Evolutionary conservation across 2,329 filamentous ascomycete species (phyloP), one percentile per base, ranked within the genome.

Genomic region (Hymenoscyphus fructigenus): DNA sequence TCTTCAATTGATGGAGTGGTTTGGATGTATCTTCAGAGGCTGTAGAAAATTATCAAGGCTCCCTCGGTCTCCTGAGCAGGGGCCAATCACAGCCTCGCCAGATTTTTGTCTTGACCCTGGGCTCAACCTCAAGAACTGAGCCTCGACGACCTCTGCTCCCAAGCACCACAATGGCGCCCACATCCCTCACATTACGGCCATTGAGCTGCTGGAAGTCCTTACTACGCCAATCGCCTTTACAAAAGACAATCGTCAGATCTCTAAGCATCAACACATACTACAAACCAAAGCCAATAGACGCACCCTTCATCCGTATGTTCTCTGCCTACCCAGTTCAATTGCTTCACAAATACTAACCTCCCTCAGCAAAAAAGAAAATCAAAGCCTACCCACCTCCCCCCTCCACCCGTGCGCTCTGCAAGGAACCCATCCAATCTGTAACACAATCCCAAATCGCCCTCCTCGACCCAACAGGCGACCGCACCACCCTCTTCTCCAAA

Each of bases 401-500:
- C 38, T 85, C 87, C 10, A 78, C 85, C 60, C 80, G 81, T 64
- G 78, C 82, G 64, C 78, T 79, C 64, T 85, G 84, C 78, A 85
- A 87, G 64, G 84, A 93, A 73, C 89, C 93, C 26, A 80, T 98
- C 73, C 82, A 82, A 44, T 78, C 84, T 65, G 83, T 96, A 72
- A 88, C 88, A 71, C 77, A 83, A 60, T 79, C 85, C 63, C 92
- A 96, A 79, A 84, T 96, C 74, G 76, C 83, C 50, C 78, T 84
- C 53, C 90, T 97, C 74, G 95, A 99, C 79, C 92, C 93, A 4
- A 92, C 88, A 0, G 93, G 93, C 59, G 88, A 90, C 61, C 91
- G 94, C 67, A 90, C 88, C 55, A 86, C 87, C 36, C 88, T 99
- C 64, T 97, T 99, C 82, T 86, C 88, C 70, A 86, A 85, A 71